Evolutionary conservation across 805 yeast genomes (phyloP), one percentile per base, ranked within the genome.

Genomic region (Schwanniomyces yamadae): DNA sequence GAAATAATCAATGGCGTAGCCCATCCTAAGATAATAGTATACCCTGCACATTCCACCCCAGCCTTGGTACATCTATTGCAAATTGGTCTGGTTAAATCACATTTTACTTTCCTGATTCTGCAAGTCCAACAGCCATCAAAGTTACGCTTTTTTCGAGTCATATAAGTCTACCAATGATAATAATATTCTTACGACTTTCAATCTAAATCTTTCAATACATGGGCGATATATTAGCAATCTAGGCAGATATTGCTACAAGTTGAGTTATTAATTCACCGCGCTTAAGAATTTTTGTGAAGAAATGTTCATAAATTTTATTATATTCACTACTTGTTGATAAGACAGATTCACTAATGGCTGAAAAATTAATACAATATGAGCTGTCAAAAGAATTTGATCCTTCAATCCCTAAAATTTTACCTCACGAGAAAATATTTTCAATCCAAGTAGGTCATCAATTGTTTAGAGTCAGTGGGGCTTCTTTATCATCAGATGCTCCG

Each of bases 401-500:
- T 1, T 27, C 49, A 2, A 78, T 81, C 28, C 77, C 81, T 2
- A 52, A 54, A 2, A 48, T 78, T 3, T 65, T 87, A 17, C 91
- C 93, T 1, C 85, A 80, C 47, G 84, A 80, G 28, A 75, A 69
- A 39, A 77, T 84, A 59, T 88, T 73, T 59, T 69, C 80, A 12
- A 71, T 88, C 17, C 86, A 82, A 52, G 78, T 87, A 9, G 95
- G 95, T 0, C 72, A 69, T 26, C 69, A 67, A 44, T 45, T 77
- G 17, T 88, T 80, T 56, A 65, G 70, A n/a, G 48, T 82, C 12
- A 80, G 88, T 50, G 96, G 96, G 1, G 90, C 93, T 0, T 86
- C 95, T 2, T 60, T 89, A 24, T 82, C 88, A 17, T 84, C 84
- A 2, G 96, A 89, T 60, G 82, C 82, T 0, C 97, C 97, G 0